Evolutionary conservation across 257 asterid genomes (phyloP), one percentile per base, ranked within the genome.

Genomic region (Apocynum venetum): DNA sequence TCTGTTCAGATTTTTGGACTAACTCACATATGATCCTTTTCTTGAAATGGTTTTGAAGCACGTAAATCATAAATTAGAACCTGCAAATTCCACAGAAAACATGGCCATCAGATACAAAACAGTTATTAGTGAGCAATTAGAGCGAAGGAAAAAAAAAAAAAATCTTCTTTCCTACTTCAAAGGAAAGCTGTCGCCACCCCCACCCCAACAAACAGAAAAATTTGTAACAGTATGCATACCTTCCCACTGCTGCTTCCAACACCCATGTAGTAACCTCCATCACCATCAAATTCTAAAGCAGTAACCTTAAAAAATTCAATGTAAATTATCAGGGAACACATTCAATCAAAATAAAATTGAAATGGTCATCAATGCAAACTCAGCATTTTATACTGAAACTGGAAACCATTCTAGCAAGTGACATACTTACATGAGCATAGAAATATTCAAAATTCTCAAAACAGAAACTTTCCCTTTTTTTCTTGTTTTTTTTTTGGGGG

Each of bases 191-290:
- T 6, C 3, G 38, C 3, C 36, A 2, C 68, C 41, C 41, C 3
- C 13, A 3, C 36, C 12, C 41, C 68, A n/a, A 36, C 6, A 63
- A 63, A 20, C n/a, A 61, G 0, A 61, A 63, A 69, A 38, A 38
- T 14, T 68, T 40, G 53, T 0, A 57, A 44, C 52, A 19, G 31
- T 8, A 65, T 71, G 70, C 83, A 56, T 88, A 94, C 99, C 97
- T 93, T 95, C 69, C 99, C 99, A 76, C 84, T 84, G 84, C 98
- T 89, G 87, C 92, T 93, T 83, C 99, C 99, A 82, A 90, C 98
- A 73, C 94, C 97, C 97, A 93, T 89, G 36, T 71, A 91, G 82
- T 84, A 86, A 79, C 97, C 97, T 71, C 89, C 91, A 84, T 88
- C 95, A 76, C 88, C 92, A 51, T 90, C 94, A 56, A 95, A 93